phyloP scores from a whole-genome alignment of 176 grass and related monocot species.

The Coix lacrymajobi region DNA sequence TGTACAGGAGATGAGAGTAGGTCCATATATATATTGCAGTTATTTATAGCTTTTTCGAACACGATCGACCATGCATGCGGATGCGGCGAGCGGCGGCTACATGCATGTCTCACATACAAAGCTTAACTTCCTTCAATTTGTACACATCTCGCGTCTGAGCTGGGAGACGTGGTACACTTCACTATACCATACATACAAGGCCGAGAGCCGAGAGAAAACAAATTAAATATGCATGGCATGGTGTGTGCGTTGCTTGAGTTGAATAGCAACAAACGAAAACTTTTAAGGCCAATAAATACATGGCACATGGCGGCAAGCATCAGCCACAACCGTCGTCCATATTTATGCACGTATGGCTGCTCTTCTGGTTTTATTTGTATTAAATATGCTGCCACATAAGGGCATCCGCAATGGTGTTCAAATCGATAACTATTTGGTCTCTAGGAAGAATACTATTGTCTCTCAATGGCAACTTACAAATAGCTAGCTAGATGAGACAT shows the following conservation, averaged over 20 bases:
- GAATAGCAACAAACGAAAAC: conserved; percentile 6
- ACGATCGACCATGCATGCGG: neutral
- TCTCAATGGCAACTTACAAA: too few species aligned
- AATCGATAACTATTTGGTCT: too few species aligned
- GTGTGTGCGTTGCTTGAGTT: neutral
- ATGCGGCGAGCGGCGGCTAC: neutral
- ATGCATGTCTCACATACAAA: neutral
- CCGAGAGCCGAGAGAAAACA: neutral
- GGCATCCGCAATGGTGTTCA: too few species aligned
- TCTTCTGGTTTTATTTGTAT: too few species aligned
- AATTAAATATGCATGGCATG: neutral
- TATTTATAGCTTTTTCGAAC: neutral
- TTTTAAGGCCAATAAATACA: conserved; percentile 9
- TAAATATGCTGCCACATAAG: too few species aligned
- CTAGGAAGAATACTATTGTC: too few species aligned
- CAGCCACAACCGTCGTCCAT: neutral
- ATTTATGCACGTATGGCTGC: neutral
- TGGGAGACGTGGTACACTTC: neutral
- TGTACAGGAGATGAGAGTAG: too few species aligned
- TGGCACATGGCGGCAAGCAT: conserved; percentile 20
- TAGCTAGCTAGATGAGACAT: too few species aligned
- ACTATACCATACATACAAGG: neutral
- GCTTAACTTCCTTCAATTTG: neutral
- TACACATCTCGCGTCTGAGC: neutral
- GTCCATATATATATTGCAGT: too few species aligned